These are phyloP conservation scores for Fomitopsis pinicola DNA, from an alignment of 1,284 basidiomycete species.

Conservation along the genomic window DNA sequence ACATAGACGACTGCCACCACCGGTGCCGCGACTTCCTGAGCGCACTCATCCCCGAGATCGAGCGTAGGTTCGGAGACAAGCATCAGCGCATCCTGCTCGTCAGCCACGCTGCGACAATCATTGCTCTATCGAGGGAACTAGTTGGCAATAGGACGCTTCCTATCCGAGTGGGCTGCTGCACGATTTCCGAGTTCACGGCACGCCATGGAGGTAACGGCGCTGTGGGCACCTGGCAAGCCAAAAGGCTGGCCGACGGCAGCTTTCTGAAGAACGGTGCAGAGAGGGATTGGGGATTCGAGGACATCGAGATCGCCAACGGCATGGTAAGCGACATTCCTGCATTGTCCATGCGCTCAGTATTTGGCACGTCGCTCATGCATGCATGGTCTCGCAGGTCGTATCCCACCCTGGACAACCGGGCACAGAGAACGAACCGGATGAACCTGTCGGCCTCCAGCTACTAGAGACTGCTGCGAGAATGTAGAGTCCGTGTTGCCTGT, in stretches of 20 bases:
- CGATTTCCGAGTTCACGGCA: conserved; percentile 49
- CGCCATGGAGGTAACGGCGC: conserved; percentile 20
- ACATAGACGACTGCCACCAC: conserved; percentile 57
- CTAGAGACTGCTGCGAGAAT: conserved; percentile 34
- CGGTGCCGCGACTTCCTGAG: conserved; percentile 52
- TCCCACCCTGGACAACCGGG: conserved; percentile 59
- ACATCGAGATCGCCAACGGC: conserved; percentile 51
- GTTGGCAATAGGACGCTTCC: conserved; percentile 45
- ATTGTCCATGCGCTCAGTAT: background rate
- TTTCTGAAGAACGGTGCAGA: conserved; percentile 59
- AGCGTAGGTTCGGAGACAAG: conserved; percentile 37
- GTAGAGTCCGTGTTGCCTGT: conserved; percentile 21
- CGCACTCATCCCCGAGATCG: conserved; percentile 47
- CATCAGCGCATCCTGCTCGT: conserved; percentile 59
- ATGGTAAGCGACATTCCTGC: conserved; percentile 29
- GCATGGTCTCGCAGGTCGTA: conserved; percentile 42
- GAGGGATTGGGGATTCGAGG: conserved; percentile 80
- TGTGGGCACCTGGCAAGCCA: conserved; percentile 43
- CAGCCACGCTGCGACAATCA: conserved; percentile 77
- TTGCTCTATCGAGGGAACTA: conserved; percentile 64
- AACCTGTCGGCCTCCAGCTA: conserved; percentile 51
- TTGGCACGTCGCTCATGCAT: background rate
- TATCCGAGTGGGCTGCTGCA: conserved; percentile 66
- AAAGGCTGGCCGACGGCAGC: conserved; percentile 46
- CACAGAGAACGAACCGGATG: conserved; percentile 53